A percentile compares a stretch with the other conserved stretches of the same genome.
Conservation (phyloP, 176 grass and related monocot genomes). For the Guadua angustifolia region DNA sequence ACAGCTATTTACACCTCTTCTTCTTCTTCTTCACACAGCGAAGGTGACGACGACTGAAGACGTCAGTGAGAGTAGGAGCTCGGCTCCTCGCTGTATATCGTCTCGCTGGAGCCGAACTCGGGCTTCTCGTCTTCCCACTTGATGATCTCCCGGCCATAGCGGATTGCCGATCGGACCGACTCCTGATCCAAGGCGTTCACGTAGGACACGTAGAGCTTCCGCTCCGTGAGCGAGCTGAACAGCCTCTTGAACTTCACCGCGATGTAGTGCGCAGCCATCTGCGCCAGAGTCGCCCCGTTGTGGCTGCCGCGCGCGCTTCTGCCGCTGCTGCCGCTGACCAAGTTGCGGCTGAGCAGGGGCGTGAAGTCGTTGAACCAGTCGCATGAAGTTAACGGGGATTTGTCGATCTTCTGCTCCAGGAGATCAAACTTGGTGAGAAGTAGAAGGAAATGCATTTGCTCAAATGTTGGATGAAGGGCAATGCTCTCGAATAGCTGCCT, state of each 20-base stretch:
- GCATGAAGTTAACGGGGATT: constrained; percentile 63
- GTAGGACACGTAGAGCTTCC: constrained; percentile 66
- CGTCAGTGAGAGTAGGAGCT: constrained; percentile 65
- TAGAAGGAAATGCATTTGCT: constrained; percentile 67
- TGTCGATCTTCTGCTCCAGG: constrained; percentile 82
- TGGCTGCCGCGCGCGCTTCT: constrained; percentile 31
- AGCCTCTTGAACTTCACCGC: constrained; percentile 82
- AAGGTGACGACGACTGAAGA: background rate
- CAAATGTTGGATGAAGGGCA: constrained; percentile 59
- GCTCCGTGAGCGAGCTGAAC: constrained; percentile 58
- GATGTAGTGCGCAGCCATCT: constrained; percentile 76
- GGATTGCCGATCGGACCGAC: constrained; percentile 60
- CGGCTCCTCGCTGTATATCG: constrained; percentile 70
- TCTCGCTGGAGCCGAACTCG: constrained; percentile 52
- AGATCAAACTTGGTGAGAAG: constrained; percentile 89
- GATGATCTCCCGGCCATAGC: constrained; percentile 65
- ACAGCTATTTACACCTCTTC: constrained; percentile 62
- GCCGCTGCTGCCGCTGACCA: constrained; percentile 24
- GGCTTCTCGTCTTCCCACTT: constrained; percentile 94
- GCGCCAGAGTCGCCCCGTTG: constrained; percentile 52
- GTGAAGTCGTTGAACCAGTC: constrained; percentile 81
- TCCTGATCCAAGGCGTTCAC: constrained; percentile 72
- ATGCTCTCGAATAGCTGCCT: constrained; percentile 77
- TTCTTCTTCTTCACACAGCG: background rate
- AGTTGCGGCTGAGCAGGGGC: constrained; percentile 61